Evolutionary conservation across 768 basidiomycete genomes (phyloP), one percentile per base, ranked within the genome.

Genomic region (Mycena galericulata): DNA sequence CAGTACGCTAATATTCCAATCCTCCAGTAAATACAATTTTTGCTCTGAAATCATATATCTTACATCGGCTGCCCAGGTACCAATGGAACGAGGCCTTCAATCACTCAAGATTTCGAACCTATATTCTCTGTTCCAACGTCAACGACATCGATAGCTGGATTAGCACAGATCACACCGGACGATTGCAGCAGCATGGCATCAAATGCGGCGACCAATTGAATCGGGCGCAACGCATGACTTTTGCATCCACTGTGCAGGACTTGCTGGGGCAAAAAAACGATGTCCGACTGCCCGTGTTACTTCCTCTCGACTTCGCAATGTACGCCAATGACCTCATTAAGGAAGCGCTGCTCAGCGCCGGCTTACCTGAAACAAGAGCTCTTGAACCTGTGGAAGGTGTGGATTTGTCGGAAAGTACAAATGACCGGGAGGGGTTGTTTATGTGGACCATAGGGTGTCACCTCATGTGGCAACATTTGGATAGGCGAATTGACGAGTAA

Each of bases 401-500:
- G 5, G 36, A 15, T 24, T 54, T 18, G 9, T 54, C 9, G 53
- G 32, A 9, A 34, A 30, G 22, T 17, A 22, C 32, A 11, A 34
- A 20, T 34, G 24, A 7, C 30, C 34, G 30, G 56, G 40, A 57
- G 20, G 56, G 56, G 6, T 24, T 57, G 30, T 66, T 66, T 36
- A 27, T 58, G 14, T 66, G 65, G 65, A 46, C 56, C 40, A 57
- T 66, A 2, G 49, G 56, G 30, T 51, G 51, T 4, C 56, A 66
- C 11, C 20, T 66, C 29, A 65, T 65, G 64, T 65, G 55, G 56
- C 64, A 65, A 30, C 55, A 65, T 9, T 30, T 53, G 6, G 57
- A 66, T 32, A 22, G 56, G 11, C 36, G 65, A 4, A 40, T 66
- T 20, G 65, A 66, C 9, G 57, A 66, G 65, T 66, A 24, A n/a